Conservation (phyloP, 495 filamentous ascomycete genomes). For the Bombardia bombarda region DNA sequence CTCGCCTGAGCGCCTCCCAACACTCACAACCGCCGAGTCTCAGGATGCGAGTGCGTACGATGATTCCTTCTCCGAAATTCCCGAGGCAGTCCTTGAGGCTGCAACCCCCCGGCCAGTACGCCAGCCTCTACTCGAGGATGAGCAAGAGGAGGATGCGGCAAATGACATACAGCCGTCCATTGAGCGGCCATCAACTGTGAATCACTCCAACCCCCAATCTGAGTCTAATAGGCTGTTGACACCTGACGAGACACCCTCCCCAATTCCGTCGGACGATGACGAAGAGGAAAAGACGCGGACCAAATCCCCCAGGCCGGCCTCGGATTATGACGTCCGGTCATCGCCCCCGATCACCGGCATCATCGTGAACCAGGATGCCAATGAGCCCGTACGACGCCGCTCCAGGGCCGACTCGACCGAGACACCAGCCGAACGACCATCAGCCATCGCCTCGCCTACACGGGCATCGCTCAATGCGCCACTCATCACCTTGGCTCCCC, state of each 20-base stretch:
- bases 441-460: conserved; percentile 8
- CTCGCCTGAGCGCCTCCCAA: conserved; percentile 2
- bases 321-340: conserved; percentile 17
- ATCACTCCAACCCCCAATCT: conserved; percentile 27
- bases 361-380: not conserved
- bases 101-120: conserved; percentile 35
- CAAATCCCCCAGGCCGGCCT: conserved; percentile 1
- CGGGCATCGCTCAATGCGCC: conserved; percentile 4
- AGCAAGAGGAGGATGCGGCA: conserved; percentile 1
- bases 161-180: conserved; percentile 25
- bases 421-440: conserved; percentile 20
- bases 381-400: conserved; percentile 5
- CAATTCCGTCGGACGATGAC: conserved; percentile 23
- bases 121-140: conserved; percentile 2
- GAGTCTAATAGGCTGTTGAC: conserved; percentile 40
- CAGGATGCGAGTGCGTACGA: conserved; percentile 31
- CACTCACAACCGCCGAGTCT: conserved; percentile 8
- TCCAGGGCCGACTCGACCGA: conserved; percentile 20
- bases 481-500: conserved; percentile 10
- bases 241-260: conserved; percentile 48
- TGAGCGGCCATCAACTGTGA: conserved; percentile 27
- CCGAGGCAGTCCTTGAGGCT: conserved; percentile 36
- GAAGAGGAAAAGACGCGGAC: conserved; percentile 1
- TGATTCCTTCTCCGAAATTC: conserved; percentile 46
- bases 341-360: conserved; percentile 22